Percentiles rank a stretch among this genome's conserved stretches.
Evolutionary conservation across 2,329 filamentous ascomycete species (phyloP).

Genomic region (Hymenoscyphus albidus): DNA sequence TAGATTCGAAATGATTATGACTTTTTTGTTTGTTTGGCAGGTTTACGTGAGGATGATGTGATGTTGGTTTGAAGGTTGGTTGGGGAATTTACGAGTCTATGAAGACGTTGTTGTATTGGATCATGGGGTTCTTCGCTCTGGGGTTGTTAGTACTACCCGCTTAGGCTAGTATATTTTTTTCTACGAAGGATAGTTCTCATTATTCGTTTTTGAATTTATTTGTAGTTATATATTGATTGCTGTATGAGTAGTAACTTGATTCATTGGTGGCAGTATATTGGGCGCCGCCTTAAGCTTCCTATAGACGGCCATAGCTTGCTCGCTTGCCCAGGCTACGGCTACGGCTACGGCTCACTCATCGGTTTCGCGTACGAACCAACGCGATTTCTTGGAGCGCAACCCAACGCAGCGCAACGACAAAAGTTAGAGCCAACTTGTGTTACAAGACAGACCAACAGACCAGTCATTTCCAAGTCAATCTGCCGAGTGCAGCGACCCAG

Average conservation of each 20-base stretch:
- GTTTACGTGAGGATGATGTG: background rate
- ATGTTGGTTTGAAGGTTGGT: background rate
- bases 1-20: slow-evolving; percentile 2
- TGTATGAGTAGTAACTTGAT: too few relatives aligned
- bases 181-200: background rate
- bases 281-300: background rate
- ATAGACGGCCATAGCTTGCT: background rate
- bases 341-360: background rate
- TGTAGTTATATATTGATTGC: background rate
- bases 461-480: slow-evolving; percentile 10
- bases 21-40: background rate
- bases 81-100: background rate
- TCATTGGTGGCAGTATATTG: background rate
- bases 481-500: background rate
- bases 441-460: slow-evolving; percentile 3
- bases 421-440: slow-evolving; percentile 11
- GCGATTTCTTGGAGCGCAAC: slow-evolving; percentile 9
- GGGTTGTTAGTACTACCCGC: too few relatives aligned
- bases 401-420: slow-evolving; percentile 2
- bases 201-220: background rate
- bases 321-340: too few relatives aligned
- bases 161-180: background rate
- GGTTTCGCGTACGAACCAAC: slow-evolving; percentile 3
- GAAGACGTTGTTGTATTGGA: too few relatives aligned
- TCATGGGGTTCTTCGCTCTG: too few relatives aligned